Conservation (phyloP, 108 stramenopile species). For the Phaeodactylum tricornutum region DNA sequence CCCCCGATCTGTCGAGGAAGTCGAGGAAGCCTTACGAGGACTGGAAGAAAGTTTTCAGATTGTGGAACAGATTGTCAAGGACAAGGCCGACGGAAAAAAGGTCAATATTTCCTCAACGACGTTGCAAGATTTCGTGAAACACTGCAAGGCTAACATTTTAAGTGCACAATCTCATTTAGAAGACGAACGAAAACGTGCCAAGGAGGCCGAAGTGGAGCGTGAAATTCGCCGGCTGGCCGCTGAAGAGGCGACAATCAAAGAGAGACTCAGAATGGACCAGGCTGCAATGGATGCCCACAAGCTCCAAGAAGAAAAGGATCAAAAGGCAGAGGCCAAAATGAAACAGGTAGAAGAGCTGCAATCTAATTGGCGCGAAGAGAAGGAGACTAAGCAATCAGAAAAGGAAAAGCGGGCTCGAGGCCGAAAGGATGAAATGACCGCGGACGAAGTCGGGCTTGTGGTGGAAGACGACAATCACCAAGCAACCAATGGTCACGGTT, state of each 20-base stretch:
- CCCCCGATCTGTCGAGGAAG: slow-evolving; percentile 70
- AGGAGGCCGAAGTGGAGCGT: slow-evolving; percentile 51
- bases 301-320: slow-evolving; percentile 63
- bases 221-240: slow-evolving; percentile 58
- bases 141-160: slow-evolving; percentile 78
- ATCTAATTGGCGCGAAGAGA: slow-evolving; percentile 61
- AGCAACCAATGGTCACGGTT: slow-evolving; percentile 11
- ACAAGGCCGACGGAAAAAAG: slow-evolving; percentile 64
- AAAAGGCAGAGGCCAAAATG: slow-evolving; percentile 58
- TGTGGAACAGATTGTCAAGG: slow-evolving; percentile 57
- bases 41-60: slow-evolving; percentile 65
- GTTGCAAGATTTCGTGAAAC: slow-evolving; percentile 56
- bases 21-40: slow-evolving; percentile 64
- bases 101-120: slow-evolving; percentile 60
- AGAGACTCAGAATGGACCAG: no score
- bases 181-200: slow-evolving; percentile 62
- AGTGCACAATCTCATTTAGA: slow-evolving; percentile 75
- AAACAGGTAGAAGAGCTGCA: slow-evolving; percentile 39
- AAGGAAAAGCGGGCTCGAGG: slow-evolving; percentile 30
- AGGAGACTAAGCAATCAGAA: slow-evolving; percentile 30
- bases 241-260: slow-evolving; percentile 45
- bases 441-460: slow-evolving; percentile 27
- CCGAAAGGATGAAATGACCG: not conserved
- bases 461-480: slow-evolving; percentile 33
- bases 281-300: slow-evolving; percentile 36